Percentiles rank a stretch among this genome's conserved stretches.
These are phyloP conservation scores for Acer campestre DNA, from an alignment of 345 rosid species.

Conservation along the genomic window DNA sequence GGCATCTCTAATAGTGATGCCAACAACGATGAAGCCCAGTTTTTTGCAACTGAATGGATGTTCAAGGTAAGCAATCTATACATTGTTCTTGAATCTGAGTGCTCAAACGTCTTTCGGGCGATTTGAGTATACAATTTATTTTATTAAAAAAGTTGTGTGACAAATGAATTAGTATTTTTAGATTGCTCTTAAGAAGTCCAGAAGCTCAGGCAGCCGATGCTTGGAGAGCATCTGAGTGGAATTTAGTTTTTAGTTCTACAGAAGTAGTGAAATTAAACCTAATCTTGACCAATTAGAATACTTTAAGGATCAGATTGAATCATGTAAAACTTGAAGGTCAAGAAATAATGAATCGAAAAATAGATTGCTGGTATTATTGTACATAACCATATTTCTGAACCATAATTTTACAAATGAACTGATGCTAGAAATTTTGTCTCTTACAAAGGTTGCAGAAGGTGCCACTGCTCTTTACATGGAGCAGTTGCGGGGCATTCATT, in stretches of 20 bases:
- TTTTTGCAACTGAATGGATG: conserved; percentile 99
- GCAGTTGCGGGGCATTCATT: conserved; percentile 89
- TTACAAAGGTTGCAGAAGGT: conserved; percentile 84
- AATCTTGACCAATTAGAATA: background rate
- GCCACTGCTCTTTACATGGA: conserved; percentile 92
- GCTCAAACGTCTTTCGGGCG: too few species aligned
- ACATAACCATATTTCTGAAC: background rate
- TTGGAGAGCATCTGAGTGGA: background rate
- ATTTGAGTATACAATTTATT: too few species aligned
- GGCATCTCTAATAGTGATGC: conserved; percentile 79
- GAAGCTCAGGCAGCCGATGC: background rate
- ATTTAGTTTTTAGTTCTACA: background rate
- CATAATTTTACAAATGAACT: background rate
- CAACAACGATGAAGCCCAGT: conserved; percentile 85
- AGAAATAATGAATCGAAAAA: too few species aligned
- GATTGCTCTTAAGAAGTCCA: background rate
- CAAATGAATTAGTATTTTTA: background rate
- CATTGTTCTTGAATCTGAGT: too few species aligned
- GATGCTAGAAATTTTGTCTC: background rate
- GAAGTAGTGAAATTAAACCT: background rate
- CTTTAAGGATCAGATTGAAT: background rate
- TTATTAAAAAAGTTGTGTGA: too few species aligned
- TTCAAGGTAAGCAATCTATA: conserved; percentile 65
- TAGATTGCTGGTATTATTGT: too few species aligned
- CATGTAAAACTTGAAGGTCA: background rate